A percentile compares a stretch with the other conserved stretches of the same genome.
Evolutionary conservation across 2,329 filamentous ascomycete species (phyloP).

Genomic region (Coniochaeta sp.): DNA sequence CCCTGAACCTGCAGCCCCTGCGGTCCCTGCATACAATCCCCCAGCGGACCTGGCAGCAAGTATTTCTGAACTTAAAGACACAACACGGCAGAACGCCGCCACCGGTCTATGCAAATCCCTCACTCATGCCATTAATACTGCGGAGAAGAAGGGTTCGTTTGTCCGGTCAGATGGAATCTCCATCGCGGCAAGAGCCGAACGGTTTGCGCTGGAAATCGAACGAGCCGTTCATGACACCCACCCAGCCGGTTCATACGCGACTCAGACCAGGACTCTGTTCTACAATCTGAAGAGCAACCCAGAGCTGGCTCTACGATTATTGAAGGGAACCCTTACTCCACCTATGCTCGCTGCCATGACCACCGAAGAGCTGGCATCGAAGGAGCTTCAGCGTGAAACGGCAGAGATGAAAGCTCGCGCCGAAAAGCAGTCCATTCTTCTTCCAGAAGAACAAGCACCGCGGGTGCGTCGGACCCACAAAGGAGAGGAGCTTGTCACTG

Average conservation of each 20-base stretch:
- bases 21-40: constrained; percentile 32
- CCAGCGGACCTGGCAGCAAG: constrained; percentile 44
- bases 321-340: constrained; percentile 66
- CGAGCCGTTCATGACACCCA: constrained; percentile 56
- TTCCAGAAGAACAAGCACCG: constrained; percentile 61
- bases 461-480: constrained; percentile 88
- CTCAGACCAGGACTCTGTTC: constrained; percentile 66
- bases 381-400: constrained; percentile 74
- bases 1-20: constrained; percentile 10
- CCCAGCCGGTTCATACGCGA: constrained; percentile 42
- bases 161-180: constrained; percentile 56
- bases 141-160: constrained; percentile 59
- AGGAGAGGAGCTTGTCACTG: constrained; percentile 83
- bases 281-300: constrained; percentile 88
- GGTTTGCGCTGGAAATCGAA: constrained; percentile 73
- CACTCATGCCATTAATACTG: constrained; percentile 53
- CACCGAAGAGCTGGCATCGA: constrained; percentile 82
- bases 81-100: constrained; percentile 60
- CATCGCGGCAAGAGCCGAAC: constrained; percentile 57
- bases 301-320: constrained; percentile 66
- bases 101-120: constrained; percentile 66
- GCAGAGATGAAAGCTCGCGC: constrained; percentile 70
- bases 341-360: constrained; percentile 81
- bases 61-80: constrained; percentile 46
- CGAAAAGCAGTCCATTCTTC: constrained; percentile 78